A percentile compares a stretch with the other conserved stretches of the same genome.
Evolutionary conservation across 345 rosid genomes (phyloP).

Genomic region (Camelina neglecta): DNA sequence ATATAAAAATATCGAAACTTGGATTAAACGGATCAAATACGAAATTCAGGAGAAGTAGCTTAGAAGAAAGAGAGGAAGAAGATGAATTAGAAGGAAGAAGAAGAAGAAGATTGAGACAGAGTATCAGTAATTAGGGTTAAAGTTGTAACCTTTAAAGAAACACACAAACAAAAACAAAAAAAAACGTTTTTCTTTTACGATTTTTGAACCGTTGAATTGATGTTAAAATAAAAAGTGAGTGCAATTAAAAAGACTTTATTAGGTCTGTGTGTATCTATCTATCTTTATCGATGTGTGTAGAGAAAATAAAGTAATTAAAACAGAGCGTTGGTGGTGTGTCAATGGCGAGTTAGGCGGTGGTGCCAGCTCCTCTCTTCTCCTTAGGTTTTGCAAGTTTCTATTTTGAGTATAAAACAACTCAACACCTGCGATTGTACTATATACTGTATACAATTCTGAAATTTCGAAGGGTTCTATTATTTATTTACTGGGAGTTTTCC

Average conservation of each 20-base stretch:
- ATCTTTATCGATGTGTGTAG: conserved; percentile 21
- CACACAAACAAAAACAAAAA: not conserved
- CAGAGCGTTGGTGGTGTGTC: conserved; percentile 43
- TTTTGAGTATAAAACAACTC: conserved; percentile 18
- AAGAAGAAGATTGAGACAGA: conserved; percentile 27
- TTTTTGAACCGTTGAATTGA: conserved; percentile 27
- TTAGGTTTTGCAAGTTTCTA: not conserved
- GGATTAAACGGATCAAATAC: conserved; percentile 36
- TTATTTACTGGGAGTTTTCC: too few relatives aligned
- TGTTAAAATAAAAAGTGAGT: not conserved
- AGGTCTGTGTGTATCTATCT: not conserved
- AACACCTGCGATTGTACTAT: not conserved
- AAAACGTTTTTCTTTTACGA: not conserved
- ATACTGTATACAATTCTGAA: too few relatives aligned
- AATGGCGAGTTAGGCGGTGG: conserved; percentile 47
- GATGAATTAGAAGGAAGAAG: conserved; percentile 35
- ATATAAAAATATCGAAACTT: conserved; percentile 26
- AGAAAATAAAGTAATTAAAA: not conserved
- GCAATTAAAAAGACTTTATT: not conserved
- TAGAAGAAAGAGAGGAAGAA: conserved; percentile 29
- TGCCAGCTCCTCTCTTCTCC: conserved; percentile 35
- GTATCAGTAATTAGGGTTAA: conserved; percentile 42
- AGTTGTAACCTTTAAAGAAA: conserved; percentile 22
- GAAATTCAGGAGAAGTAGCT: conserved; percentile 43
- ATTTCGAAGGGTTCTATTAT: too few relatives aligned